Conservation (phyloP, 345 rosid species). For the Citrus medica region DNA sequence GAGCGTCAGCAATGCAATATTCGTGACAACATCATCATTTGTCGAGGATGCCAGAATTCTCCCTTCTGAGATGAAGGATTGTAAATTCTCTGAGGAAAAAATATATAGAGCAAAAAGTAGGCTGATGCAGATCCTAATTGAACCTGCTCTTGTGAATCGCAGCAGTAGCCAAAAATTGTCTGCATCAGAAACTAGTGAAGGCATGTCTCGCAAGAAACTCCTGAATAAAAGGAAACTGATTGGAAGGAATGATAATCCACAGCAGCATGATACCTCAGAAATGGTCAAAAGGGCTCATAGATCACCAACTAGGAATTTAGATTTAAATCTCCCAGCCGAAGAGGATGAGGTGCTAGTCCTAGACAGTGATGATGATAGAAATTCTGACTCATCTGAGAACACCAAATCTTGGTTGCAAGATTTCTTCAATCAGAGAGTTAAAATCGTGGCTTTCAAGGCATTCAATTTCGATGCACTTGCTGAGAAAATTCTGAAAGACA, state of each 20-base stretch:
- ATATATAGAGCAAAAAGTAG: conserved; percentile 42
- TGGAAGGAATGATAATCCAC: conserved; percentile 26
- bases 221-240: conserved; percentile 52
- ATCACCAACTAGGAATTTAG: conserved; percentile 37
- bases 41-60: conserved; percentile 9
- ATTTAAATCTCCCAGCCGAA: conserved; percentile 72
- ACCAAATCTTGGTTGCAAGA: conserved; percentile 49
- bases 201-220: conserved; percentile 3
- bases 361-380: conserved; percentile 22
- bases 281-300: conserved; percentile 41
- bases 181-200: background rate
- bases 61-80: background rate
- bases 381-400: conserved; percentile 28
- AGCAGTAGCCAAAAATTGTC: conserved; percentile 5
- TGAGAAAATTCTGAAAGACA: conserved; percentile 26
- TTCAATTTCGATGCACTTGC: conserved; percentile 56
- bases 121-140: conserved; percentile 47
- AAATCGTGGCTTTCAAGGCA: conserved; percentile 46
- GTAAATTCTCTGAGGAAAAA: conserved; percentile 44
- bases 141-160: conserved; percentile 15
- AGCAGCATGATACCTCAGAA: conserved; percentile 25
- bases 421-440: conserved; percentile 30
- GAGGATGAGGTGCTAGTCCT: conserved; percentile 27
- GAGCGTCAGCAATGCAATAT: conserved; percentile 46
- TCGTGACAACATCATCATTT: conserved; percentile 48